A percentile compares a stretch with the other conserved stretches of the same genome.
Evolutionary conservation across 768 basidiomycete species (phyloP).

Genomic region (Lanmaoa rubissima): DNA sequence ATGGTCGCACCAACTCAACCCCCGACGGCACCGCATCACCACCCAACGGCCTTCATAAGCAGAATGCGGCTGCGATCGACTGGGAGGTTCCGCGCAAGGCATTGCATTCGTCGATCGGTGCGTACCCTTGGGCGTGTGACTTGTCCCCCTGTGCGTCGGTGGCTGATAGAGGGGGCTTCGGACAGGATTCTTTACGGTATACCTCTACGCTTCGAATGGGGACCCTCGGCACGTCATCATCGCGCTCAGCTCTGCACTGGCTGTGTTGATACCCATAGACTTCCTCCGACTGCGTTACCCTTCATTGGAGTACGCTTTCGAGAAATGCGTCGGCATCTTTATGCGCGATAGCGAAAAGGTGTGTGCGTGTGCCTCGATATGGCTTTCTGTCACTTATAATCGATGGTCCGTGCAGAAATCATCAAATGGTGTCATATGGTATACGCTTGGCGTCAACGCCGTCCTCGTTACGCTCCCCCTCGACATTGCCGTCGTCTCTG

Average conservation of each 20-base stretch:
- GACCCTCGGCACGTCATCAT: conserved; percentile 53
- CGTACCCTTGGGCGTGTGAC: conserved; percentile 28
- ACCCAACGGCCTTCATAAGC: conserved; percentile 6
- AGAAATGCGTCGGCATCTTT: conserved; percentile 69
- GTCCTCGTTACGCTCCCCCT: conserved; percentile 74
- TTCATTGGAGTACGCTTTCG: conserved; percentile 67
- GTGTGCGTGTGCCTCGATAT: not conserved
- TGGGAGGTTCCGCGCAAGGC: conserved; percentile 91
- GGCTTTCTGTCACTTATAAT: not conserved
- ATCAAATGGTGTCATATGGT: conserved; percentile 86
- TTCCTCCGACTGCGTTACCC: conserved; percentile 66
- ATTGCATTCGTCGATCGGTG: conserved; percentile 87
- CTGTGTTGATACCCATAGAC: conserved; percentile 71
- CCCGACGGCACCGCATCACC: conserved; percentile 8
- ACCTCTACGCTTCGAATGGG: conserved; percentile 51
- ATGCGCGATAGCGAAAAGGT: conserved; percentile 91
- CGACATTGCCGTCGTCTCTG: conserved; percentile 86
- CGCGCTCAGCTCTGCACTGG: conserved; percentile 63
- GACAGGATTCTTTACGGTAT: conserved; percentile 62
- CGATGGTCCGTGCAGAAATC: conserved; percentile 37
- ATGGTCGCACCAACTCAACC: conserved; percentile 5
- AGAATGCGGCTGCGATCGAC: conserved; percentile 43
- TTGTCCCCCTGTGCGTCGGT: not conserved
- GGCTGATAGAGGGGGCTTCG: conserved; percentile 5
- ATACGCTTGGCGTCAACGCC: conserved; percentile 81